Conservation (phyloP, 495 filamentous ascomycete genomes). For the Stereocaulon alpinum region DNA sequence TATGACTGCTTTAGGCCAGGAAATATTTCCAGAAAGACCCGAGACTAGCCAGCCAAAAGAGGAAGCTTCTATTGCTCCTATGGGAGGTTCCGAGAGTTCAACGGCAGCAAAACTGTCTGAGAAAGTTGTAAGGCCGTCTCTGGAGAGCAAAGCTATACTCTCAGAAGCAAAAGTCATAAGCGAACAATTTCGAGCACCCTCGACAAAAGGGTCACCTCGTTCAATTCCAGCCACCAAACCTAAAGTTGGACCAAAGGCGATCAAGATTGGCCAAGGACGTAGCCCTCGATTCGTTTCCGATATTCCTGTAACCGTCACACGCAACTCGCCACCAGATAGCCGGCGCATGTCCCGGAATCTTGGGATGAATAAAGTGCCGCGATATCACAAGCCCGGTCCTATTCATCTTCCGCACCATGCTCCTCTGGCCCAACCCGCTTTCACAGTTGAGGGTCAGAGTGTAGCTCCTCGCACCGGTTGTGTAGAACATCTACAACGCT, state of each 20-base stretch:
- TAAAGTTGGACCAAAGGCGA: background rate
- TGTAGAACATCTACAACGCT: background rate
- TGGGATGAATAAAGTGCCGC: slow-evolving; percentile 3
- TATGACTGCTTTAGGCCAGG: slow-evolving; percentile 29
- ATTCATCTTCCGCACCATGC: slow-evolving; percentile 10
- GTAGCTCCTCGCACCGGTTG: background rate
- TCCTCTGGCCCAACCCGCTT: background rate
- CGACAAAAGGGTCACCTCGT: background rate
- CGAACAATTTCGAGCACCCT: background rate
- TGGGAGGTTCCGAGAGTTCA: background rate
- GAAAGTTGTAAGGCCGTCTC: background rate
- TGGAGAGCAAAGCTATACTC: background rate
- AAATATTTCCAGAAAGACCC: background rate
- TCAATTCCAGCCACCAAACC: background rate
- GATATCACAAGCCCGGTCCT: slow-evolving; percentile 12
- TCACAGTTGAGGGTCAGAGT: background rate
- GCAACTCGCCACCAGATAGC: background rate
- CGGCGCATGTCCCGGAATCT: background rate
- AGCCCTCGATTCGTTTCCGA: background rate
- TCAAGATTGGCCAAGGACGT: background rate
- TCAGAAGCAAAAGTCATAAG: background rate
- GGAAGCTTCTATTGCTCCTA: background rate
- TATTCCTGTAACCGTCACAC: background rate
- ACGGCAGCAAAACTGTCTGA: background rate
- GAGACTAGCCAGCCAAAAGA: background rate